Base-by-base conservation (phyloP, 192 early-diverging fungal genomes). In the Podila epigama region DNA sequence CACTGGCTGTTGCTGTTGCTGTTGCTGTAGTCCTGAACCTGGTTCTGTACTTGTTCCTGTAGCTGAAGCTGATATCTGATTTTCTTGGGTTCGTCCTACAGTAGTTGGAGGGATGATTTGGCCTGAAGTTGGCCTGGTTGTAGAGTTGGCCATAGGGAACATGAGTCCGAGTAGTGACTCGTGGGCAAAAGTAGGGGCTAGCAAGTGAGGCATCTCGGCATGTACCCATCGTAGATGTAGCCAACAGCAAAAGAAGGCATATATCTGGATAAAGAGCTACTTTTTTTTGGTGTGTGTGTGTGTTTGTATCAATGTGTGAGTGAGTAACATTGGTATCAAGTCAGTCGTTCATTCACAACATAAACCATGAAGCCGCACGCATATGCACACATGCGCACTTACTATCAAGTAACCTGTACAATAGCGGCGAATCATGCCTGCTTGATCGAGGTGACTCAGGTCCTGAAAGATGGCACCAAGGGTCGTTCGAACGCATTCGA, bases 201-300 rank as follows among this genome's bases (percentile, higher is more conserved):
- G 12, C 39, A 68, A 10, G 11, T 77, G 54, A 3, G 73, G 55
- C 73, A 77, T 77, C 51, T 77, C 73, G 32, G 52, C 27, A 9
- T n/a, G 15, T 9, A 64, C 66, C 73, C 73, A 77, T 9, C 54
- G 66, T 7, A 58, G 56, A 51, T 77, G 73, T 3, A 77, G 67
- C 73, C 73, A 77, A n/a, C 53, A 52, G 31, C 66, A 77, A 63
- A 77, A 68, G 59, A 63, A 64, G 18, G 61, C 65, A 42, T 77
- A 77, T 10, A 51, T 7, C 12, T 77, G 73, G 5, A 68, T 11
- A 7, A 68, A 12, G 3, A 77, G 37, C 73, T 77, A 51, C 28
- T 20, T n/a, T n/a, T n/a, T n/a, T n/a, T n/a, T n/a, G n/a, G n/a
- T n/a, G n/a, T n/a, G 12, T 2, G 10, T 12, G 12, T 22, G 25